Evolutionary conservation across 176 grass and related monocot species (phyloP).

Genomic region (Oropetium thomaeum): DNA sequence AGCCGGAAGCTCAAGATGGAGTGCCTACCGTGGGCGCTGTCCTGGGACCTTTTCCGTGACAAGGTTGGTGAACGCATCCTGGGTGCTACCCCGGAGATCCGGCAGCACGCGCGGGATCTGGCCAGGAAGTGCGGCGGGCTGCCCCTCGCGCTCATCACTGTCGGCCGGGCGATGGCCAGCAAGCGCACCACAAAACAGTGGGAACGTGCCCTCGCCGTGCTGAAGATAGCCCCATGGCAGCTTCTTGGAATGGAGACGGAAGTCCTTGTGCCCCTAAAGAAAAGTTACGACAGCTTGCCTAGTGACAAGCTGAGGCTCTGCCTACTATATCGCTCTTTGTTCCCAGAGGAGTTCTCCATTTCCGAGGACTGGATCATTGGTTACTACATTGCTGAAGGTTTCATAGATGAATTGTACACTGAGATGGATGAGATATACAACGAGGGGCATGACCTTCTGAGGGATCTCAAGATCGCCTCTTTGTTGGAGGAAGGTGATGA

Average conservation of each 20-base stretch:
- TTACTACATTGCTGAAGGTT: slow-evolving; percentile 87
- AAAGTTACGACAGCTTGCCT: slow-evolving; percentile 71
- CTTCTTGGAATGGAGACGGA: slow-evolving; percentile 80
- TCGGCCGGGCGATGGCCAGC: slow-evolving; percentile 82
- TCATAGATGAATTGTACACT: slow-evolving; percentile 80
- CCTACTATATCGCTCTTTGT: slow-evolving; percentile 75
- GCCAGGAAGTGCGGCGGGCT: slow-evolving; percentile 69
- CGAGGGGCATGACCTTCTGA: slow-evolving; percentile 78
- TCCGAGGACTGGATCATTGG: slow-evolving; percentile 86
- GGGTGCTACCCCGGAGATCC: slow-evolving; percentile 49
- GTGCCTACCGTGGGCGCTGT: slow-evolving; percentile 47
- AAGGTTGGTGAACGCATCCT: slow-evolving; percentile 68
- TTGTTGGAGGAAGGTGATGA: slow-evolving; percentile 65
- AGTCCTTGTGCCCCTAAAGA: slow-evolving; percentile 63
- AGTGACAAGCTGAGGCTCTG: slow-evolving; percentile 72
- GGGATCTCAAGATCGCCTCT: slow-evolving; percentile 70
- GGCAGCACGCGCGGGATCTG: slow-evolving; percentile 38
- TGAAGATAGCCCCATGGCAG: slow-evolving; percentile 73
- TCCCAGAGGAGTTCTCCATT: slow-evolving; percentile 78
- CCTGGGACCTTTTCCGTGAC: slow-evolving; percentile 76
- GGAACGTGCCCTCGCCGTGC: slow-evolving; percentile 77
- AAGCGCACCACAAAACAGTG: slow-evolving; percentile 76
- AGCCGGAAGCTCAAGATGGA: slow-evolving; percentile 81
- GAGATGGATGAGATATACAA: slow-evolving; percentile 95
- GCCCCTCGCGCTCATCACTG: slow-evolving; percentile 73